Evolutionary conservation across 2,329 filamentous ascomycete genomes (phyloP).

Genomic region (Colletotrichum salicis): DNA sequence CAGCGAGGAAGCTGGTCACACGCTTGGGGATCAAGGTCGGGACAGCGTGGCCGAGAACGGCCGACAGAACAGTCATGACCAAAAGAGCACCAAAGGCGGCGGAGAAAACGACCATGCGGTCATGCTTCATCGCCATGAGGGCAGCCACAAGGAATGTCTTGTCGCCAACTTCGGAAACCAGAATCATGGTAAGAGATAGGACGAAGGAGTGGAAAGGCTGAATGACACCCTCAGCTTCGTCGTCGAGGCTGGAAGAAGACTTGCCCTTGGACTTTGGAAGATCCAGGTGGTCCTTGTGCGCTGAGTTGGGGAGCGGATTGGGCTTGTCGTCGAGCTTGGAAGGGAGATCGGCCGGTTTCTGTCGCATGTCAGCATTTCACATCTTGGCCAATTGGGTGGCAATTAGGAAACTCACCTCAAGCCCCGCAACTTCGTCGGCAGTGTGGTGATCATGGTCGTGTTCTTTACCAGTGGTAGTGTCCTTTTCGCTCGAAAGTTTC

Average conservation of each 20-base stretch:
- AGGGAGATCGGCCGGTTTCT: conserved; percentile 87
- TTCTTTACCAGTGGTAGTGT: conserved; percentile 54
- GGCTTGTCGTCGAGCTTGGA: conserved; percentile 80
- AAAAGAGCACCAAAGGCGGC: conserved; percentile 93
- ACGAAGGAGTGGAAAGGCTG: conserved; percentile 88
- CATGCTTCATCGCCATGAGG: conserved; percentile 99
- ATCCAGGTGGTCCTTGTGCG: conserved; percentile 72
- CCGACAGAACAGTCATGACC: conserved; percentile 94
- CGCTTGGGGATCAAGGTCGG: conserved; percentile 89
- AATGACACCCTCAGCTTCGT: conserved; percentile 71
- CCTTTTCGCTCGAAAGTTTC: conserved; percentile 63
- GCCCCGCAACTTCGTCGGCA: conserved; percentile 55
- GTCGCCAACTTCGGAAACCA: conserved; percentile 96
- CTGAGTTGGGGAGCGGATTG: conserved; percentile 73
- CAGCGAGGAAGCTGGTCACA: conserved; percentile 89
- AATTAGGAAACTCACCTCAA: conserved; percentile 64
- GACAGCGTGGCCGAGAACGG: conserved; percentile 90
- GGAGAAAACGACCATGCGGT: conserved; percentile 90
- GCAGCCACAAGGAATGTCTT: conserved; percentile 98
- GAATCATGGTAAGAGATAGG: conserved; percentile 95
- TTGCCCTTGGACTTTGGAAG: conserved; percentile 51
- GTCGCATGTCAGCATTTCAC: conserved; percentile 18
- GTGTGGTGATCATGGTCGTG: conserved; percentile 51
- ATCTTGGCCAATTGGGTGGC: neutral
- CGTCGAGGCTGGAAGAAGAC: conserved; percentile 44